Base-by-base conservation (phyloP, 2,329 filamentous ascomycete species). In the Neopestalotiopsis sp. region DNA sequence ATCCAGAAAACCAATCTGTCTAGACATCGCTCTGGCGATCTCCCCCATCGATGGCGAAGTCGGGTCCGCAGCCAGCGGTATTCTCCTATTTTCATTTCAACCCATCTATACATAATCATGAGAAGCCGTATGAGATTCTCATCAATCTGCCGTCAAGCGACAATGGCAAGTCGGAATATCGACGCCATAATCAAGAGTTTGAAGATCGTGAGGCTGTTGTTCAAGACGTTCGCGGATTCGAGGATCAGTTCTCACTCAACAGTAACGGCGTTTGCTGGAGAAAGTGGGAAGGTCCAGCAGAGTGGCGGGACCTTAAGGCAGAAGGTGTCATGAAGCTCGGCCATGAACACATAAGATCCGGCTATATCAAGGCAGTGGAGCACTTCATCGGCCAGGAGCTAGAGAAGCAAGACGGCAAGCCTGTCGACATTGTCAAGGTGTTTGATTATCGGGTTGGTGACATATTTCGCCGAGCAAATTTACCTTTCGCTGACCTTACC, bases 391-490 rank as follows among this genome's bases (percentile, higher is more conserved):
- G 2, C 3, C 14, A 45, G 0, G 42, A 45, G 42, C 3, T 45
- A n/a, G 13, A 45, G 2, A 45, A 45, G 1, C 42, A 45, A 45
- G 42, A 45, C 13, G 42, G 42, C 3, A 45, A 45, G 3, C 42
- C 14, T 5, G 2, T n/a, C 3, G 42, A n/a, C 1, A 45, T 45
- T 1, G 42, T 45, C 0, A 45, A 45, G 42, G 42, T 45, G 3
- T 45, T 45, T 5, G 42, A 45, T 1, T 45, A 45, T 7, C 2
- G 42, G 13, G 42, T 45, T 1, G 0, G 42, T 45, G 5, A 0
- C 1, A n/a, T 45, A 0, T n/a, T 6, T 17, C 4, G 42, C 0
- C 42, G 1, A 3, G 14, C 13, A 3, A 45, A 45, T 0, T 6
- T 4, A 17, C 10, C 0, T 45, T 0, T 45, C 1, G 42, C 42